phyloP scores from a whole-genome alignment of 352 stramenopile genomes.

The Phytopythium litorale region DNA sequence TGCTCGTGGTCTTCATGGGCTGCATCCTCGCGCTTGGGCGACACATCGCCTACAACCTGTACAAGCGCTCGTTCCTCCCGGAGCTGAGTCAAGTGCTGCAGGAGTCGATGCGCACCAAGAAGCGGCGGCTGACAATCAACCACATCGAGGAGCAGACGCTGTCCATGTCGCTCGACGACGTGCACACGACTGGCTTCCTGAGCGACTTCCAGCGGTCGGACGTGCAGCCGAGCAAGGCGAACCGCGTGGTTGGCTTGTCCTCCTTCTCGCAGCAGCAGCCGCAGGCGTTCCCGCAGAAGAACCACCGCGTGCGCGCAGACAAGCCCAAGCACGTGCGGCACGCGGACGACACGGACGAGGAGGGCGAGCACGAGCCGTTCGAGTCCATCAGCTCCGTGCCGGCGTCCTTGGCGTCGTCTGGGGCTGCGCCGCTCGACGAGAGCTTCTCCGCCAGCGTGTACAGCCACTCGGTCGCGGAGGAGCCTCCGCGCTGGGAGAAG shows the following conservation, averaged over 20 bases:
- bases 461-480: constrained; percentile 43
- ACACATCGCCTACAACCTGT: constrained; percentile 77
- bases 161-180: constrained; percentile 76
- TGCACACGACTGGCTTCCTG: constrained; percentile 41
- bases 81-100: constrained; percentile 68
- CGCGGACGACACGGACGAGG: neutral
- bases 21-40: constrained; percentile 63
- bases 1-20: constrained; percentile 65
- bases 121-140: constrained; percentile 66
- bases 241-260: constrained; percentile 6
- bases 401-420: constrained; percentile 13
- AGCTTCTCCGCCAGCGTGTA: constrained; percentile 69
- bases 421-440: constrained; percentile 26
- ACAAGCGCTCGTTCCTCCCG: constrained; percentile 73
- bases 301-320: constrained; percentile 2
- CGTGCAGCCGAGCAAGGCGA: constrained; percentile 30
- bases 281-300: constrained; percentile 20
- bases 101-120: constrained; percentile 41
- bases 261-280: constrained; percentile 14
- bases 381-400: constrained; percentile 8
- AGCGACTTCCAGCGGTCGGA: constrained; percentile 49
- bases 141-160: constrained; percentile 70
- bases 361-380: constrained; percentile 7
- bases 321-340: neutral
- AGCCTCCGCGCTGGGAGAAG: constrained; percentile 38